A percentile compares a stretch with the other conserved stretches of the same genome.
These are phyloP conservation scores for Chimonanthus praecox DNA, from an alignment of 164 flowering plant genomes.

Conservation along the genomic window DNA sequence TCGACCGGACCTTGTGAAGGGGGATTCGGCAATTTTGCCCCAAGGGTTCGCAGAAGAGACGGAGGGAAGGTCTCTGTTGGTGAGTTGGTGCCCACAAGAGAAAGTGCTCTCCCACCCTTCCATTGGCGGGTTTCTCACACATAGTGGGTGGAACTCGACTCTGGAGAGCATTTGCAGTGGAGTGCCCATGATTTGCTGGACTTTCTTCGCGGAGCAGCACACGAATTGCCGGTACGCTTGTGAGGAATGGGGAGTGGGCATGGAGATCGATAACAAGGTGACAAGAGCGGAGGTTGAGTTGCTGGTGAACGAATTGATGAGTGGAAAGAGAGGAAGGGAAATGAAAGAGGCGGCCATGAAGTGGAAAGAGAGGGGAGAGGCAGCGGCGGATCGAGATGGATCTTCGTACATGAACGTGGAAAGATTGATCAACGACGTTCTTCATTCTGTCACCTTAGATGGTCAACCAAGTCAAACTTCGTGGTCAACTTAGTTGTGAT, in stretches of 20 bases:
- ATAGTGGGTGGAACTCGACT: slow-evolving; percentile 18
- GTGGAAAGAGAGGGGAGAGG: slow-evolving; percentile 19
- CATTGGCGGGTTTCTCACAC: slow-evolving; percentile 14
- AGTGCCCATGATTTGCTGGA: slow-evolving; percentile 19
- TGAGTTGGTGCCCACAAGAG: slow-evolving; percentile 16
- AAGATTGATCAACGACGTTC: slow-evolving; percentile 1
- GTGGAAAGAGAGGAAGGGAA: slow-evolving; percentile 12
- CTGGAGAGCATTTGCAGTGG: slow-evolving; percentile 14
- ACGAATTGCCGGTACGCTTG: slow-evolving; percentile 18
- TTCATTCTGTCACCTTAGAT: neutral
- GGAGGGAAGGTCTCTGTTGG: slow-evolving; percentile 12
- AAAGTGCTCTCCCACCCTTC: slow-evolving; percentile 14
- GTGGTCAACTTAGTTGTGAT: too few species aligned
- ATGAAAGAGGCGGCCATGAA: slow-evolving; percentile 18
- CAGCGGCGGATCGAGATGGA: slow-evolving; percentile 9
- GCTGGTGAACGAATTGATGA: slow-evolving; percentile 11
- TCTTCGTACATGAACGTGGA: slow-evolving; percentile 16
- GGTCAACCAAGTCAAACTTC: neutral
- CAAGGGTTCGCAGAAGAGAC: slow-evolving; percentile 13
- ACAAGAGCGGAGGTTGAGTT: slow-evolving; percentile 5
- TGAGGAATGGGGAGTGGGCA: slow-evolving; percentile 13
- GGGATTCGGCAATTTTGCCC: slow-evolving; percentile 19
- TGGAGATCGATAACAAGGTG: slow-evolving; percentile 8
- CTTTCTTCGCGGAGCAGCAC: slow-evolving; percentile 18
- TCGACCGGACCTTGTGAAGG: slow-evolving; percentile 42